phyloP scores from a whole-genome alignment of 108 stramenopile genomes.

The Stephanodiscus triporus region DNA sequence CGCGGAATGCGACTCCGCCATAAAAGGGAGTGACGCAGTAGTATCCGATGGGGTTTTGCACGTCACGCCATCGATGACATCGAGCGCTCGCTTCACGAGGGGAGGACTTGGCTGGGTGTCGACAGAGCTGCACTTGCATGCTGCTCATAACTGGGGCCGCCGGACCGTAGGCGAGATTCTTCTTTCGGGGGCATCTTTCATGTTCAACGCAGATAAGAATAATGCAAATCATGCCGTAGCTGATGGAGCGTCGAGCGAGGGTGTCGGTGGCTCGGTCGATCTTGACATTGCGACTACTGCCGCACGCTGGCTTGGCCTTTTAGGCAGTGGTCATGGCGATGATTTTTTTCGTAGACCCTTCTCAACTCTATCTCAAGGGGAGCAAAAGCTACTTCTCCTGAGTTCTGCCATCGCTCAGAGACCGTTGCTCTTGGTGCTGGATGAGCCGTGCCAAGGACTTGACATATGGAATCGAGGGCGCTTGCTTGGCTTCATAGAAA shows the following conservation, averaged over 20 bases:
- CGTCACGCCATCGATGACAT: constrained; percentile 23
- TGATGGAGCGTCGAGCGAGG: neutral
- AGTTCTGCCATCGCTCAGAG: constrained; percentile 61
- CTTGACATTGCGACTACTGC: constrained; percentile 10
- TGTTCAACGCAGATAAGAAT: constrained; percentile 19
- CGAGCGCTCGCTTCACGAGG: constrained; percentile 3
- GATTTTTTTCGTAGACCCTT: constrained; percentile 48
- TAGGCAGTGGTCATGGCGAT: constrained; percentile 20
- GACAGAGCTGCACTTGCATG: constrained; percentile 74
- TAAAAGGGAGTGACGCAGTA: constrained; percentile 14
- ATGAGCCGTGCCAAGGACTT: constrained; percentile 80
- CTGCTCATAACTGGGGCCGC: constrained; percentile 43
- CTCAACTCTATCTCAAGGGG: constrained; percentile 69
- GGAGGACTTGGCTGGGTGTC: constrained; percentile 71
- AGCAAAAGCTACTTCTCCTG: constrained; percentile 80
- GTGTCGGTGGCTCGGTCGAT: constrained; percentile 9
- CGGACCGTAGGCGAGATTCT: constrained; percentile 28
- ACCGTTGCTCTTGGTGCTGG: constrained; percentile 72
- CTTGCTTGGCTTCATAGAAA: constrained; percentile 57
- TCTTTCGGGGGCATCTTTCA: constrained; percentile 29
- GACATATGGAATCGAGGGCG: constrained; percentile 61
- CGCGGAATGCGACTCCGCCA: neutral
- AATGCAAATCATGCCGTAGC: neutral
- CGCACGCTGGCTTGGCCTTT: constrained; percentile 35
- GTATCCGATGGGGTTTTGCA: constrained; percentile 21